Base-by-base conservation (phyloP, 768 basidiomycete species). In the Mycena albidolilacea region DNA sequence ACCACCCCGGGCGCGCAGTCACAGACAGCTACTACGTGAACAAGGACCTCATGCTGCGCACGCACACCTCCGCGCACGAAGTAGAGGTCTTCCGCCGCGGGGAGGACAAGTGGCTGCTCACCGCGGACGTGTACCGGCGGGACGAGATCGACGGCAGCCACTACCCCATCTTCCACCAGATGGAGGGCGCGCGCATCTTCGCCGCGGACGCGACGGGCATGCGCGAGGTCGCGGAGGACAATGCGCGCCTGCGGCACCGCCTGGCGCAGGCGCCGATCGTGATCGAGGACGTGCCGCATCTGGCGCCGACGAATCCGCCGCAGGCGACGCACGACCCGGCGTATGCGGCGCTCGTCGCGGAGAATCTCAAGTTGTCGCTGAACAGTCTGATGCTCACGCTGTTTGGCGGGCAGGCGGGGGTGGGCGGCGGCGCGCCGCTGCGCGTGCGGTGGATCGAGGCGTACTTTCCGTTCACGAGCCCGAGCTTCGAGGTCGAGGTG, bases 41-140 rank as follows among this genome's bases (percentile, higher is more conserved):
- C 85, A 89, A 87, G 77, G 85, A 91, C 77, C 86, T 93, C 79
- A 96, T 99, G 95, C 90, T 99, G 46, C 93, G 98, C 52, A 99
- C 98, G 0, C 98, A 99, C 81, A 98, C 98, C 0, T 96, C 95
- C n/a, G 96, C 98, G 5, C 98, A 99, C 80, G 97, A 99, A 84
- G 94, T 99, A 41, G 97, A 98, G 71, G 91, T 92, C 8, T 99
- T 98, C 81, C 82, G 88, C 41, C 84, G 85, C 55, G 95, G 95
- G 7, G 86, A 92, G 74, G 91, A 93, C 23, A 88, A 88, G 65
- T 99, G 97, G 95, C 86, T 99, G 41, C 86, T 99, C 30, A 94
- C 96, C 10, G 97, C 98, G 39, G 98, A 99, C 84, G 98, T 99
- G 64, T 99, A 99, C 83, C 85, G 98, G 62, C 91, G 98, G 77